Evolutionary conservation across 148 eudicot species (phyloP).

Genomic region (Euryodendron excelsum): DNA sequence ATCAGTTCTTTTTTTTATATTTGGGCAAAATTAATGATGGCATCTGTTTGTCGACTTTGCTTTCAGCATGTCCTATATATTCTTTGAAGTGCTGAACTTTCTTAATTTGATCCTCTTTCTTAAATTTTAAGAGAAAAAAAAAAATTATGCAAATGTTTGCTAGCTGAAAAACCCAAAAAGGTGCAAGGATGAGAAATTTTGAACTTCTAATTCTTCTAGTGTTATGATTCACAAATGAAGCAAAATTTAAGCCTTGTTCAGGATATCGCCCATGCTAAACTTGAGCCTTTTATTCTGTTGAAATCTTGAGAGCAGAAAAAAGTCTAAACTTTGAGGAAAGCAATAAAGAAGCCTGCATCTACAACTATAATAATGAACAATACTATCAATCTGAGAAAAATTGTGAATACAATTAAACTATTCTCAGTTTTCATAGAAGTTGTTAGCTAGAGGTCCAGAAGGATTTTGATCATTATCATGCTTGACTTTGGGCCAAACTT

Average conservation of each 20-base stretch:
- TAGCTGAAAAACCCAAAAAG: neutral
- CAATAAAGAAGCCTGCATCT: neutral
- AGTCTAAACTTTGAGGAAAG: too few relatives aligned
- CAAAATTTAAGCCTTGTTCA: neutral
- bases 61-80: neutral
- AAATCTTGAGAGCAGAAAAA: neutral
- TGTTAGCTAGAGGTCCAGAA: neutral
- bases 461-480: neutral
- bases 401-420: too few relatives aligned
- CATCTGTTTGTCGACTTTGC: neutral
- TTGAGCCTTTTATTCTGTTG: neutral
- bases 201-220: neutral
- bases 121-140: neutral
- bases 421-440: neutral
- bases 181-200: neutral
- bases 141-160: neutral
- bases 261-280: neutral
- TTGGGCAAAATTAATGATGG: neutral
- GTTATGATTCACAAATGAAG: neutral
- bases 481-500: neutral
- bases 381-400: too few relatives aligned
- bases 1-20: neutral
- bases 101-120: neutral
- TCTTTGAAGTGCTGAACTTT: neutral
- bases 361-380: too few relatives aligned